A percentile compares a stretch with the other conserved stretches of the same genome.
phyloP scores from a whole-genome alignment of 2,329 filamentous ascomycete species.

The Colletotrichum sidae region DNA sequence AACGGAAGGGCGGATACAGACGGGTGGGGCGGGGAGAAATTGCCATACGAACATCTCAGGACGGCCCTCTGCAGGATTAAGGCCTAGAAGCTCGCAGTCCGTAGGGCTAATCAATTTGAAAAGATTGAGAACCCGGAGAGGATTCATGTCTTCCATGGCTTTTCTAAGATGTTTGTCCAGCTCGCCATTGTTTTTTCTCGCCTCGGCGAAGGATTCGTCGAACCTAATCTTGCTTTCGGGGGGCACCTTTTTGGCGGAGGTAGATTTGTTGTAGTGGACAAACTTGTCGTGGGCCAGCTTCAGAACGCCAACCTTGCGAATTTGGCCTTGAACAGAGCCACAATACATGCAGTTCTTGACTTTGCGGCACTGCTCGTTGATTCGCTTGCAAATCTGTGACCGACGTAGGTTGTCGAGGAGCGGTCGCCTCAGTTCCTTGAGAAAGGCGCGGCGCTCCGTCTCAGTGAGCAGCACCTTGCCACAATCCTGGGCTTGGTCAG shows the following conservation, averaged over 20 bases:
- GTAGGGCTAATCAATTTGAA: constrained; percentile 87
- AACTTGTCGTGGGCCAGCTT: constrained; percentile 97
- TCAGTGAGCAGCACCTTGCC: constrained; percentile 86
- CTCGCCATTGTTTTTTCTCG: constrained; percentile 81
- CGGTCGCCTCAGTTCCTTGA: constrained; percentile 84
- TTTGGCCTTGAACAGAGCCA: constrained; percentile 85
- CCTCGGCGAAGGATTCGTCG: constrained; percentile 85
- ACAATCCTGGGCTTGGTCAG: constrained; percentile 69
- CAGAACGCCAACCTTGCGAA: constrained; percentile 91
- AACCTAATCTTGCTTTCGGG: constrained; percentile 87
- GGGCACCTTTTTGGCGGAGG: constrained; percentile 83
- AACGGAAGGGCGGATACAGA: constrained; percentile 94
- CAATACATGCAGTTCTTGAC: constrained; percentile 85
- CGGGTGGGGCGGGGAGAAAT: constrained; percentile 91
- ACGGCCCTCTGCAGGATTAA: constrained; percentile 86
- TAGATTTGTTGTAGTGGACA: constrained; percentile 87
- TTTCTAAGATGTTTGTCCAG: constrained; percentile 92
- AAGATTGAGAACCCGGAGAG: constrained; percentile 86
- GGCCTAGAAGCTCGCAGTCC: constrained; percentile 91
- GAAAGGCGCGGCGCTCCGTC: constrained; percentile 78
- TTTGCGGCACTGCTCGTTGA: constrained; percentile 92
- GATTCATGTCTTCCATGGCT: constrained; percentile 94
- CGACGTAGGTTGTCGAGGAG: constrained; percentile 88
- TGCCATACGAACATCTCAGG: constrained; percentile 99
- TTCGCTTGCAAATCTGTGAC: constrained; percentile 85